A percentile compares a stretch with the other conserved stretches of the same genome.
Conservation (phyloP, 352 stramenopile species). For the Hyaloperonospora arabidopsidis region DNA sequence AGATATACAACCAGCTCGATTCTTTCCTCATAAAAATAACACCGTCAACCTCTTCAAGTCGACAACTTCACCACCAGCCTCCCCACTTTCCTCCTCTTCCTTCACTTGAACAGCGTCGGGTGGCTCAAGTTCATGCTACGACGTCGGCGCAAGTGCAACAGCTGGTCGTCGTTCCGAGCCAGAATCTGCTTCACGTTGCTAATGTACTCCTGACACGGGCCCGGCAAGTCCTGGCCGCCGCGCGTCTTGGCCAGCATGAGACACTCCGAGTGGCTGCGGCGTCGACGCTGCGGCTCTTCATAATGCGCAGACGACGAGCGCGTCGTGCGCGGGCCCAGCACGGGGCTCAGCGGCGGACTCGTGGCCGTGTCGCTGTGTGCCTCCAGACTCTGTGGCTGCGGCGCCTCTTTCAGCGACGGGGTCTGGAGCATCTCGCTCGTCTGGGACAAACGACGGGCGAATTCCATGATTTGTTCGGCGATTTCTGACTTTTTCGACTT, state of each 20-base stretch:
- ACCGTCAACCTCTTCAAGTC: too few species aligned
- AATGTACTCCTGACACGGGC: constrained; percentile 80
- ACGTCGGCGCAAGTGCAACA: constrained; percentile 39
- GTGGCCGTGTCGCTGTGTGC: constrained; percentile 43
- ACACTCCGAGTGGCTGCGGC: constrained; percentile 75
- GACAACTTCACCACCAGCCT: too few species aligned
- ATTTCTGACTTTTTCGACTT: too few species aligned
- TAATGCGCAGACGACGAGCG: constrained; percentile 29
- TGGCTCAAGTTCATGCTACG: constrained; percentile 61
- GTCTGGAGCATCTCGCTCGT: constrained; percentile 31
- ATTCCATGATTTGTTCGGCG: constrained; percentile 32
- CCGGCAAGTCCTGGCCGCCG: constrained; percentile 43
- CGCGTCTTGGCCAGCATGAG: constrained; percentile 62
- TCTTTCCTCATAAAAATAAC: too few species aligned
- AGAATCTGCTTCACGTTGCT: constrained; percentile 80
- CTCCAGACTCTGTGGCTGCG: constrained; percentile 23
- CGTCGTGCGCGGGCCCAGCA: constrained; percentile 17
- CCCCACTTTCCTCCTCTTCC: too few species aligned
- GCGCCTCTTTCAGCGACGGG: constrained; percentile 20
- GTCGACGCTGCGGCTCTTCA: constrained; percentile 41
- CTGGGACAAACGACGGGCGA: constrained; percentile 31
- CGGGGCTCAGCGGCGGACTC: constrained; percentile 19
- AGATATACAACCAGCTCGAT: too few species aligned
- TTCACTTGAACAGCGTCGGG: constrained; percentile 42
- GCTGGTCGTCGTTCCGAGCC: constrained; percentile 51